phyloP scores from a whole-genome alignment of 2,329 filamentous ascomycete genomes.

The Aspergillus fumigatiaffinis region DNA sequence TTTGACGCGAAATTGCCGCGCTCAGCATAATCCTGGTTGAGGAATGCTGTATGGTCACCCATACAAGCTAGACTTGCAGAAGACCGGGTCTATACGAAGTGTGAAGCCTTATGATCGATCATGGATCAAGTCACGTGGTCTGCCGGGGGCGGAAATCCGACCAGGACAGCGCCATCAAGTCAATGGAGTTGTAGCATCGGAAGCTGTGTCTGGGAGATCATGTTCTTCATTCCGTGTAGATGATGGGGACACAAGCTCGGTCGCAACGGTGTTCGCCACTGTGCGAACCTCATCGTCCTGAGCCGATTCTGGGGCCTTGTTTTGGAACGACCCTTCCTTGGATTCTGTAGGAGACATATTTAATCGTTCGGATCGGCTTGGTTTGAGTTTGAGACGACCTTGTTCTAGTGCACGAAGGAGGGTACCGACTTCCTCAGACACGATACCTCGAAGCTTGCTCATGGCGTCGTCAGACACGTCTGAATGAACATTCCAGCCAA shows the following conservation, averaged over 20 bases:
- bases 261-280: constrained; percentile 23
- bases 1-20: not conserved
- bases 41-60: not conserved
- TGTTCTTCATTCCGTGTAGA: constrained; percentile 14
- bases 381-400: constrained; percentile 32
- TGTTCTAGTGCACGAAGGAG: constrained; percentile 35
- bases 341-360: constrained; percentile 33
- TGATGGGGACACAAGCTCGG: constrained; percentile 19
- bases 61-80: not conserved
- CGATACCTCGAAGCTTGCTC: constrained; percentile 35
- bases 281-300: constrained; percentile 19
- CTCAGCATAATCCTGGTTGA: not conserved
- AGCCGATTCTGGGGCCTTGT: constrained; percentile 10
- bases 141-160: not conserved
- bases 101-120: not conserved
- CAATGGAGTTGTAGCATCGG: constrained; percentile 22
- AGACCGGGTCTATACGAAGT: not conserved
- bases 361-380: constrained; percentile 29
- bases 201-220: constrained; percentile 21
- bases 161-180: constrained; percentile 1
- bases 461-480: constrained; percentile 37
- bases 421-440: constrained; percentile 32
- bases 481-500: constrained; percentile 34
- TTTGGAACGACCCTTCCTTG: constrained; percentile 20
- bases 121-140: not conserved